Percentiles rank a stretch among this genome's conserved stretches.
Evolutionary conservation across 257 asterid species (phyloP).

Genomic region (Przewalskia tangutica): DNA sequence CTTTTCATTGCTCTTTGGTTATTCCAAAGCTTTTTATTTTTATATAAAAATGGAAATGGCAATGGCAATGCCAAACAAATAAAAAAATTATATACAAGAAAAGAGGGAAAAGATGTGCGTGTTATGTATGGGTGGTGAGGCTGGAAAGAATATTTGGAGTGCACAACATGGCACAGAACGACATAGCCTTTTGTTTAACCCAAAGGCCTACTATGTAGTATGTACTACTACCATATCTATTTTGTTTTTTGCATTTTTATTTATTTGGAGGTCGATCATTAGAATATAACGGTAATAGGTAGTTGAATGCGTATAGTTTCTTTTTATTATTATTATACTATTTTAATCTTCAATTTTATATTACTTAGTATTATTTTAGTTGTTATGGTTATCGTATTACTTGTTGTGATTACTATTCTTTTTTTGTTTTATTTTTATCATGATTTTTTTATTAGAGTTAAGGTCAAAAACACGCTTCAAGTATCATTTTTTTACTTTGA

Average conservation of each 20-base stretch:
- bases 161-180: neutral
- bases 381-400: no score
- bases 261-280: no score
- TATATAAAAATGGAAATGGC: conserved; percentile 9
- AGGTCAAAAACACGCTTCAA: no score
- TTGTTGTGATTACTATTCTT: neutral
- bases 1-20: conserved; percentile 34
- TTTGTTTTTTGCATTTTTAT: neutral
- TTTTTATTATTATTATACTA: no score
- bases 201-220: neutral
- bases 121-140: conserved; percentile 9
- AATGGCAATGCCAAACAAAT: conserved; percentile 40
- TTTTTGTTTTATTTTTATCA: no score
- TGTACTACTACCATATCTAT: neutral
- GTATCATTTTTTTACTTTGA: no score
- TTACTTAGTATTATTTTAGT: no score
- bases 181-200: conserved; percentile 1
- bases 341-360: no score
- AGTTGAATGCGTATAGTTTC: no score
- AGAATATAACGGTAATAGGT: no score
- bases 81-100: conserved; percentile 22
- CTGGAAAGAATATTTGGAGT: conserved; percentile 38
- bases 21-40: conserved; percentile 37
- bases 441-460: no score
- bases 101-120: neutral